Evolutionary conservation across 192 early-diverging fungal genomes (phyloP).

Genomic region (Backusella morwellensis): DNA sequence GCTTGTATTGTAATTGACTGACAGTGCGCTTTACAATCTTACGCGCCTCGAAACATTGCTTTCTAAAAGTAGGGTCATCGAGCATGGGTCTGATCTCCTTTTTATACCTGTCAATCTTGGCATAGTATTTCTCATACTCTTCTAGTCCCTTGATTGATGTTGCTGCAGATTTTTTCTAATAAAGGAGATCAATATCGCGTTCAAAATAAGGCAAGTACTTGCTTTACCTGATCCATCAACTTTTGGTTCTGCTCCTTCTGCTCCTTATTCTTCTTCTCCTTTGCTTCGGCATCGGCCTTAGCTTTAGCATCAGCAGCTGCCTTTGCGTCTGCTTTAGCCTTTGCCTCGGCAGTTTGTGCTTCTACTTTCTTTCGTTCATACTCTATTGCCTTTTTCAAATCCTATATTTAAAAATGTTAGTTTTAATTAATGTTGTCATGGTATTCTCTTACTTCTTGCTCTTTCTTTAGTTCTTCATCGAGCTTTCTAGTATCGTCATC

Average conservation of each 20-base stretch:
- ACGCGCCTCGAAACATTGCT: constrained; percentile 29
- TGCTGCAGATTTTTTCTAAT: constrained; percentile 7
- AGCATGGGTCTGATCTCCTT: constrained; percentile 33
- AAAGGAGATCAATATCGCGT: neutral
- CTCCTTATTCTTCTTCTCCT: constrained; percentile 13
- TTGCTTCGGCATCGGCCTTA: constrained; percentile 2
- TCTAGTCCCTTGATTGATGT: constrained; percentile 26
- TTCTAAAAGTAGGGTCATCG: constrained; percentile 10
- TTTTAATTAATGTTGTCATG: too few species aligned
- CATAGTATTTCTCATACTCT: constrained; percentile 30
- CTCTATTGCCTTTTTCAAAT: constrained; percentile 7
- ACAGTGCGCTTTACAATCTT: constrained; percentile 39
- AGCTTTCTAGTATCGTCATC: neutral
- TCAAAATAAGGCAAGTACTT: too few species aligned
- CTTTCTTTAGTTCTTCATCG: neutral
- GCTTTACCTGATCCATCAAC: constrained; percentile 1
- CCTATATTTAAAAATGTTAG: neutral
- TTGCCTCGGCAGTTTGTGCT: constrained; percentile 1
- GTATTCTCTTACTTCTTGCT: neutral
- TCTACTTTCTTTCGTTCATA: constrained; percentile 14
- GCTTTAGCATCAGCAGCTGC: constrained; percentile 22
- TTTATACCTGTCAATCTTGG: constrained; percentile 35
- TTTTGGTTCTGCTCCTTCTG: neutral
- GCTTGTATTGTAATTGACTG: constrained; percentile 44
- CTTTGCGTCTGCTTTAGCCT: constrained; percentile 5